Base-by-base conservation (phyloP, 2,329 filamentous ascomycete species). In the Verticillium klebahnii region DNA sequence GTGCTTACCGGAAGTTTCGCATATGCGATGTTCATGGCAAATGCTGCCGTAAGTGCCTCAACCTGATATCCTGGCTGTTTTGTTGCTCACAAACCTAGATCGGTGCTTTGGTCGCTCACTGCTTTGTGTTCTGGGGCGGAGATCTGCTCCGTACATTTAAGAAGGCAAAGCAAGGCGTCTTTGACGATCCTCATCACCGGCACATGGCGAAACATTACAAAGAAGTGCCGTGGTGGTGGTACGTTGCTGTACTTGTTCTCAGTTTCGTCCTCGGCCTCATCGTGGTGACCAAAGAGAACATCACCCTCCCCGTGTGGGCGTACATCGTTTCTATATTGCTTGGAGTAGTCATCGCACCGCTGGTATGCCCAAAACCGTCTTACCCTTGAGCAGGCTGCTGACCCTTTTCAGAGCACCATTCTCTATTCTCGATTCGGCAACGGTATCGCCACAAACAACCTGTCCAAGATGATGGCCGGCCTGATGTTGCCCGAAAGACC, bases 391-490 rank as follows among this genome's bases (percentile, higher is more conserved):
- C 11, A n/a, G 15, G 23, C 55, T 3, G 59, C 67, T 69, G 4
- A 71, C 40, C 0, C 3, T 29, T 2, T 59, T 4, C 19, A 82
- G 80, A 85, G 82, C 64, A 79, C 75, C 0, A 67, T 86, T 2
- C 74, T 85, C 0, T 84, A 79, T 61, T 79, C 81, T 2, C 75
- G 81, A 0, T 85, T 75, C 50, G 84, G 84, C 11, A 85, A 82
- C 56, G 84, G 84, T 14, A 85, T 86, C 37, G 81, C 82, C 8
- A 86, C 83, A 2, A 85, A 85, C 67, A 84, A 85, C 61, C 62
- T 86, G 45, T 85, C 82, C 23, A 85, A 85, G 65, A 83, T 85
- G 82, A 62, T 85, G 57, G 83, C 78, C 0, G 83, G 83, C 58
- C 72, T 84, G 3, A 71, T 82, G 62, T 65, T 84, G 2, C 82